Evolutionary conservation across 257 asterid genomes (phyloP), one percentile per base, ranked within the genome.

Genomic region (Anisodus tanguticus): DNA sequence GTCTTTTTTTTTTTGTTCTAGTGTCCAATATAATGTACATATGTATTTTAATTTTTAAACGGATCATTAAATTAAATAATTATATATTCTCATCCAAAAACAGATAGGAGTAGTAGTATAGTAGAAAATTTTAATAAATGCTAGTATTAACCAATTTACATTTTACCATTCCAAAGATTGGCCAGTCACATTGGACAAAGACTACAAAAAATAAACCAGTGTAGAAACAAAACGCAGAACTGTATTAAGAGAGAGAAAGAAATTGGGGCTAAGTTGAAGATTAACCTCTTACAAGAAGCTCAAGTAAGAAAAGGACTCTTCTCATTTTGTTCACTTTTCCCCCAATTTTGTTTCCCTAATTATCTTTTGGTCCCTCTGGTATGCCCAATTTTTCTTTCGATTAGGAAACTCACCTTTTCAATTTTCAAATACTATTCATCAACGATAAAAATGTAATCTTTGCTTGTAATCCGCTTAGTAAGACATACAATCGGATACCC

Each of bases 231-330:
- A 76, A 13, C 47, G 13, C 43, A 26, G 11, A 76, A 26, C 7
- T 22, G 22, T 51, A 17, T 13, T 47, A 8, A 66, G 45, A 70
- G 79, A 70, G 54, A 69, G 55, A 19, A 43, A 74, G 43, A 74
- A 6, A 76, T 53, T 49, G 63, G 19, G 81, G 81, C 63, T 49
- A 12, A 51, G 63, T 76, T 76, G 81, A 76, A 76, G 63, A 76
- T 76, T 51, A 51, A 51, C 63, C 63, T 76, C 81, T 31, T 51
- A 76, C 63, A 76, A 26, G 63, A 13, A 76, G 62, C 81, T 51
- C 81, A 26, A 26, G 81, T 76, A 76, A 76, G 63, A 51, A 51
- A 51, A 76, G 6, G 22, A 51, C 45, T 51, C 45, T 51, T 76
- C 22, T 49, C 17, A 16, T 26, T 76, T 47, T 31, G 8, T 72